Conservation (phyloP, 2,329 filamentous ascomycete species). For the Tolypocladium ovalisporum region DNA sequence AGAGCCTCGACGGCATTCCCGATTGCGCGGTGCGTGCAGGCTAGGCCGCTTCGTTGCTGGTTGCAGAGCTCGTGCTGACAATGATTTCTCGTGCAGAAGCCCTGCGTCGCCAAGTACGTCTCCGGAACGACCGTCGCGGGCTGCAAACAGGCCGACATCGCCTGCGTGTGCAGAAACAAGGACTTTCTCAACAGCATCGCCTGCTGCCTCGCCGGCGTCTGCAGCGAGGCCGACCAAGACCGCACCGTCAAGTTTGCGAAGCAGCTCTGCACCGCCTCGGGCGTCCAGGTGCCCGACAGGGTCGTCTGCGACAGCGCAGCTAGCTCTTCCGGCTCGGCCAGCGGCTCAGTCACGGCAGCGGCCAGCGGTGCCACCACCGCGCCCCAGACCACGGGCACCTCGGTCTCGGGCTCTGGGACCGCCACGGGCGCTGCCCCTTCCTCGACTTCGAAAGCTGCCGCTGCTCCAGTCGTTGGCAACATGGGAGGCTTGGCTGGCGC, state of each 20-base stretch:
- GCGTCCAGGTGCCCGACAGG: conserved; percentile 23
- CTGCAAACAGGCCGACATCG: conserved; percentile 26
- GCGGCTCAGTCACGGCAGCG: conserved; percentile 1
- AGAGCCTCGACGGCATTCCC: conserved; percentile 20
- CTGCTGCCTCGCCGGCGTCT: conserved; percentile 27
- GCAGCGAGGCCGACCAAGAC: conserved; percentile 19
- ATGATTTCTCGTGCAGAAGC: conserved; percentile 11
- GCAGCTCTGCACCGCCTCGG: conserved; percentile 24
- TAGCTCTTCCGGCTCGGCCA: neutral
- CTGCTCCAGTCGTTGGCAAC: conserved; percentile 2
- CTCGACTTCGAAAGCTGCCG: conserved; percentile 1
- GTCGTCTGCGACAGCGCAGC: conserved; percentile 21
- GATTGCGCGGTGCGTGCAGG: conserved; percentile 25
- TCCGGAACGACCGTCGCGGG: conserved; percentile 22
- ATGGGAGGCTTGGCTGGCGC: conserved; percentile 14
- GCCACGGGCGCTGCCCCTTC: neutral
- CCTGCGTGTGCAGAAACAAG: conserved; percentile 29
- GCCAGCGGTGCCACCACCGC: neutral
- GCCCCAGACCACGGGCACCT: neutral
- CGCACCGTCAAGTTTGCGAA: conserved; percentile 25
- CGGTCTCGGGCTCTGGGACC: neutral
- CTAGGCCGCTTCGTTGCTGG: neutral
- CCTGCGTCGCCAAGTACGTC: conserved; percentile 22
- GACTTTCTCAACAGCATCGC: conserved; percentile 28
- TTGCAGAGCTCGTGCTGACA: neutral